phyloP scores from a whole-genome alignment of 345 rosid species.

The Gossypium rotundifolium region DNA sequence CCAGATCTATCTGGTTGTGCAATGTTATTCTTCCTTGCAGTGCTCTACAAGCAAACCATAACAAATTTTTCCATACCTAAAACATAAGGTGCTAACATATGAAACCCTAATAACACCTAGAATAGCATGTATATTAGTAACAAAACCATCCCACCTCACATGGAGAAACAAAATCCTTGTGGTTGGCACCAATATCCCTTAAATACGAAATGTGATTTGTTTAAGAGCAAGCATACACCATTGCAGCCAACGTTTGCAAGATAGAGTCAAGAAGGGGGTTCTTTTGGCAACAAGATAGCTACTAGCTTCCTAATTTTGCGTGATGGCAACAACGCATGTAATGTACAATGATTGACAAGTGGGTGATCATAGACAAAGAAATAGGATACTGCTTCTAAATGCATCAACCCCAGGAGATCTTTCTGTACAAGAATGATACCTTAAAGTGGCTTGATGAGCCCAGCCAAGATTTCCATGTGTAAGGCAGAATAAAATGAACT shows the following conservation, averaged over 20 bases:
- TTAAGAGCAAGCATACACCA: neutral
- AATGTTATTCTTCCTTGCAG: neutral
- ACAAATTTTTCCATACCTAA: neutral
- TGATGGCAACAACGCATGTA: neutral
- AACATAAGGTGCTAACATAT: neutral
- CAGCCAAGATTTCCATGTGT: constrained; percentile 38
- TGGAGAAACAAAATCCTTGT: neutral
- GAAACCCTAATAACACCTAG: neutral
- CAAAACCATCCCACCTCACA: neutral
- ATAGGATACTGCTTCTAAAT: neutral
- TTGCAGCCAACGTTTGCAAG: neutral
- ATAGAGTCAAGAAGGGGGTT: neutral
- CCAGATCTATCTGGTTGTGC: neutral
- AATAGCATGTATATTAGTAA: neutral
- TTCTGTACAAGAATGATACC: constrained; percentile 31
- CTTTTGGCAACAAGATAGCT: neutral
- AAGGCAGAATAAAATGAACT: constrained; percentile 54
- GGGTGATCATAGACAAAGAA: neutral
- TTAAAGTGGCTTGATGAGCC: constrained; percentile 44
- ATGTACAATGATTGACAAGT: neutral
- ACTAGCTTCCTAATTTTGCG: neutral
- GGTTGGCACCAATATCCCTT: neutral
- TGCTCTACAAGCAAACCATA: neutral
- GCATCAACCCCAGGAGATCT: neutral
- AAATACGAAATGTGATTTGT: neutral